A percentile compares a stretch with the other conserved stretches of the same genome.
These are phyloP conservation scores for Metarhizium brunneum DNA, from an alignment of 2,329 filamentous ascomycete species.

Conservation along the genomic window DNA sequence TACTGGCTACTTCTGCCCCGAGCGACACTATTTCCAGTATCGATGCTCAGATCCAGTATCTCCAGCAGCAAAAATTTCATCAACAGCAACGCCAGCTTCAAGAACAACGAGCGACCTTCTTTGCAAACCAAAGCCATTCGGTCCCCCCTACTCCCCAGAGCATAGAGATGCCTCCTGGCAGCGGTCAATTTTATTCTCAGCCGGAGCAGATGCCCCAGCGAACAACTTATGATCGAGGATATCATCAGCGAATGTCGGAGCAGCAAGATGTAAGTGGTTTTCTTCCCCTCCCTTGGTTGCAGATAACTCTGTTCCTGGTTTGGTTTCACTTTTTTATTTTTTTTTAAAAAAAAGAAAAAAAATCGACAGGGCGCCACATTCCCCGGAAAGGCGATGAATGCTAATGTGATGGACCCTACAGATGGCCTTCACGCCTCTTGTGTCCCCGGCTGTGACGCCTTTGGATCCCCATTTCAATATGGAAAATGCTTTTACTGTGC, in stretches of 20 bases:
- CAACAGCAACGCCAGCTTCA: slow-evolving; percentile 50
- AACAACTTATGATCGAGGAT: slow-evolving; percentile 53
- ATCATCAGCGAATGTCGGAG: slow-evolving; percentile 58
- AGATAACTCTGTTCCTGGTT: no score
- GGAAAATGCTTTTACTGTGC: slow-evolving; percentile 50
- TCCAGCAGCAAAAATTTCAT: slow-evolving; percentile 54
- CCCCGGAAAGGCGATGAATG: background rate
- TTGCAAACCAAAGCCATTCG: slow-evolving; percentile 45
- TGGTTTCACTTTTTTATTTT: no score
- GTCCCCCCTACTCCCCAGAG: slow-evolving; percentile 76
- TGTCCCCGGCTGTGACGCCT: slow-evolving; percentile 76
- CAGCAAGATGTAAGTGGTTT: slow-evolving; percentile 51
- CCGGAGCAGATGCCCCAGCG: slow-evolving; percentile 44
- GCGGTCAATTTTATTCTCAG: slow-evolving; percentile 48
- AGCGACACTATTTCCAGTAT: slow-evolving; percentile 48
- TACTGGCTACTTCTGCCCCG: slow-evolving; percentile 30
- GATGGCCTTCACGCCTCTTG: slow-evolving; percentile 72
- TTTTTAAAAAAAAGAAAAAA: no score
- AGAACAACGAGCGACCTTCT: slow-evolving; percentile 48
- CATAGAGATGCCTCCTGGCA: slow-evolving; percentile 60
- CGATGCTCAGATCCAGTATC: slow-evolving; percentile 56
- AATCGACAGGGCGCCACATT: no score
- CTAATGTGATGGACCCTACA: slow-evolving; percentile 19
- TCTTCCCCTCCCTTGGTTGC: background rate
- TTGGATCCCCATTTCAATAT: slow-evolving; percentile 61